These are phyloP conservation scores for Pestalotiopsis sp. DNA, from an alignment of 2,329 filamentous ascomycete species.

Conservation along the genomic window DNA sequence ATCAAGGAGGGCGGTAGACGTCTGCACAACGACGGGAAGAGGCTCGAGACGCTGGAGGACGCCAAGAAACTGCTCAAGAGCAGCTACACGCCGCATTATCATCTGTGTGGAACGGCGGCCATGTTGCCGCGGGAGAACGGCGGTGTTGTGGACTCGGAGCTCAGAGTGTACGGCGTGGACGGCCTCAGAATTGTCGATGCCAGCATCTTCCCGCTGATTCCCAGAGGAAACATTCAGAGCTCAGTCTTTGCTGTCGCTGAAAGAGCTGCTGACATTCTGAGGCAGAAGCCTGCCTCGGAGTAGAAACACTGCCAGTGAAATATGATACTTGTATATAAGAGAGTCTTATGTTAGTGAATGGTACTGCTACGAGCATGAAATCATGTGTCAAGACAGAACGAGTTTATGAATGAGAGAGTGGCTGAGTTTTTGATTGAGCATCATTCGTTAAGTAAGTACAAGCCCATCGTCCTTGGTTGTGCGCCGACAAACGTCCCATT, in stretches of 20 bases:
- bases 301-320: not conserved
- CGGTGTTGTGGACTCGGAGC: conserved; percentile 17
- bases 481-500: too few relatives aligned
- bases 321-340: too few relatives aligned
- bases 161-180: conserved; percentile 16
- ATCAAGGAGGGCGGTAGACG: conserved; percentile 38
- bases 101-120: conserved; percentile 48
- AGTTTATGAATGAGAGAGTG: too few relatives aligned
- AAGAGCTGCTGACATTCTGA: conserved; percentile 20
- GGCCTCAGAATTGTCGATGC: conserved; percentile 20
- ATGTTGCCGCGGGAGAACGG: conserved; percentile 16
- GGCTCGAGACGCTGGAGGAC: conserved; percentile 30
- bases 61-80: conserved; percentile 36
- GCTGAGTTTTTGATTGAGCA: too few relatives aligned
- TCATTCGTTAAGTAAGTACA: too few relatives aligned
- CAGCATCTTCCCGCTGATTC: conserved; percentile 18
- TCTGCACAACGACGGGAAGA: conserved; percentile 26
- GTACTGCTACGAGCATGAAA: too few relatives aligned
- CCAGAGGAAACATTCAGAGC: conserved; percentile 17
- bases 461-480: too few relatives aligned
- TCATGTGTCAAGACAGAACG: too few relatives aligned
- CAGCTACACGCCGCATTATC: conserved; percentile 40
- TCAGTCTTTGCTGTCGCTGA: conserved; percentile 21
- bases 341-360: too few relatives aligned
- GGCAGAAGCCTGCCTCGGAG: not conserved